phyloP scores from a whole-genome alignment of 169 alveolate species.

The Plasmodium falciparum region DNA sequence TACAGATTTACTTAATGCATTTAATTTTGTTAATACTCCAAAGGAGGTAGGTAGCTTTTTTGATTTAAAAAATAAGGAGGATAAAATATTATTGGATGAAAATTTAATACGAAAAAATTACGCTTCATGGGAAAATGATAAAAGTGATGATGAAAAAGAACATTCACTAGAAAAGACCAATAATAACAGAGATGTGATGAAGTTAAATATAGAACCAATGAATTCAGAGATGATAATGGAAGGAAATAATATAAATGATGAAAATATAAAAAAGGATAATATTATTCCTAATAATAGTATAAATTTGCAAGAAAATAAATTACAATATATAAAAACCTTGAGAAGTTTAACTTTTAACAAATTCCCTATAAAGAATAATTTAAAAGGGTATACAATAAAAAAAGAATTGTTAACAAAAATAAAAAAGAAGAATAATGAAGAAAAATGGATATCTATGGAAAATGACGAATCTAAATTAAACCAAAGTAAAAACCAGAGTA shows the following conservation, averaged over 20 bases:
- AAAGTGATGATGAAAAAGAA: not conserved
- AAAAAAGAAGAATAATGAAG: not conserved
- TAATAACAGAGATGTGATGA: not conserved
- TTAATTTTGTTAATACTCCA: constrained; percentile 26
- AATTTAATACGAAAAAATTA: no score
- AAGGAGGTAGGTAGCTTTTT: constrained; percentile 2
- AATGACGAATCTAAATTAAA: not conserved
- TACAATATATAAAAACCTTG: not conserved
- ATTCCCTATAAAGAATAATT: constrained; percentile 26
- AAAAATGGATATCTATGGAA: not conserved
- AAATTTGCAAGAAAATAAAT: not conserved
- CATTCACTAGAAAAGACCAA: not conserved
- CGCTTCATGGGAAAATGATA: not conserved
- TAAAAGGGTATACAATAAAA: constrained; percentile 42
- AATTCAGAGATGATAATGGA: constrained; percentile 2
- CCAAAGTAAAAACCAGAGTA: not conserved
- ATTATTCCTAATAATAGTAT: not conserved
- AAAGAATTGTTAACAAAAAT: constrained; percentile 10
- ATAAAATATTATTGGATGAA: no score
- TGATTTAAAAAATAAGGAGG: not conserved
- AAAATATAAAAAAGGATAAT: constrained; percentile 3
- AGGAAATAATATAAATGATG: not conserved
- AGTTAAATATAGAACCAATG: not conserved
- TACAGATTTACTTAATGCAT: constrained; percentile 38
- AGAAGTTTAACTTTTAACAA: constrained; percentile 10